Evolutionary conservation across 345 rosid species (phyloP), one percentile per base, ranked within the genome.

Genomic region (Salix brachista): DNA sequence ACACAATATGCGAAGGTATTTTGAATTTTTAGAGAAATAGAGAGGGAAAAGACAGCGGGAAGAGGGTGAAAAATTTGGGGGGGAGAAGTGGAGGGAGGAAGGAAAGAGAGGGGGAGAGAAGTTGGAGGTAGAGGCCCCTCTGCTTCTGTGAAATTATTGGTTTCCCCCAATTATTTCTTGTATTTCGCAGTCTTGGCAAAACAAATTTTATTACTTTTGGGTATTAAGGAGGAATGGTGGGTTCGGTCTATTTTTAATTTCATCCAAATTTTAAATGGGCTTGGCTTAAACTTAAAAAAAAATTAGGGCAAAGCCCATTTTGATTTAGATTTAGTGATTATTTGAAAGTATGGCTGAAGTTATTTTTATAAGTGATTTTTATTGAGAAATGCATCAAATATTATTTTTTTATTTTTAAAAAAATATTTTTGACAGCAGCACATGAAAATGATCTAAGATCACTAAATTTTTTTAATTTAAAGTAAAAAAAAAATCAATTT

Each of bases 21-120:
- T 58, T 14, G 1, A 37, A 2, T 41, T 56, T 17, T 56, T 54
- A 6, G 25, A 26, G 44, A 54, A 50, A 6, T 32, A 19, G 28
- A 18, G 37, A 69, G 79, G 60, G 73, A 61, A 41, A 62, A 28
- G 18, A 37, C 36, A 75, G 78, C 78, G 73, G 78, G 56, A 75
- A 58, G 72, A 67, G 18, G 9, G 36, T 30, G 36, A 18, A 70
- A 30, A 14, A 4, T 39, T 62, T 67, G 71, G 71, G 14, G 54
- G 42, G 41, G 60, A 32, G 52, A 37, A 34, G 19, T 66, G 37
- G 37, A 65, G 16, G n/a, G 39, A 28, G 19, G 9, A 1, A 18
- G 39, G 36, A 62, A 16, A 52, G 41, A 65, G n/a, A 1, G 41
- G 6, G 69, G 25, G 41, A 18, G 23, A 46, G 78, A 65, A 37